These are phyloP conservation scores for Globisporangium emineosum DNA, from an alignment of 352 stramenopile genomes.

Conservation along the genomic window DNA sequence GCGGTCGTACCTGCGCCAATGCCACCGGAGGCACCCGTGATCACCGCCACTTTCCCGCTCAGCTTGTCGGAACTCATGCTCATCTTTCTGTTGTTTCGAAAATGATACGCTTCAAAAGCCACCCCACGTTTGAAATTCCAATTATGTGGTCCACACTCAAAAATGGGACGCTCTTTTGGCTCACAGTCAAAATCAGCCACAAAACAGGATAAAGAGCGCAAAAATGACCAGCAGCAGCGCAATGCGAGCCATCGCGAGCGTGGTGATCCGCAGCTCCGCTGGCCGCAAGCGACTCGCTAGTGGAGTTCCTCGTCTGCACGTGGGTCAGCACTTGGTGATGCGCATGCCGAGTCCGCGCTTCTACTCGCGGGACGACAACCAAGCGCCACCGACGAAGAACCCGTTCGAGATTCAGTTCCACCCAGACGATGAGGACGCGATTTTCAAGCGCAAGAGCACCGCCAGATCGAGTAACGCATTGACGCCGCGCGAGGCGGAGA, in stretches of 20 bases:
- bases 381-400: conserved; percentile 17
- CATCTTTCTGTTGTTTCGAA: not conserved
- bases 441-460: not conserved
- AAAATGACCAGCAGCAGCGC: not conserved
- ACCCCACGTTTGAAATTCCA: not conserved
- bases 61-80: conserved; percentile 27
- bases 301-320: not conserved
- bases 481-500: conserved; percentile 15
- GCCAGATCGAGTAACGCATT: not conserved
- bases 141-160: conserved; percentile 3
- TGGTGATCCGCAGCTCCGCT: not conserved
- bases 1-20: conserved; percentile 63
- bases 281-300: not conserved
- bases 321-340: too few relatives aligned
- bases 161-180: not conserved
- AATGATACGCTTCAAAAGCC: conserved; percentile 2
- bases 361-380: not conserved
- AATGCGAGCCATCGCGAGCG: not conserved
- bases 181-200: conserved; percentile 2
- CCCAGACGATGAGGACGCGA: conserved; percentile 13
- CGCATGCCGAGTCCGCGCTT: not conserved
- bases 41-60: conserved; percentile 75
- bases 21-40: conserved; percentile 86
- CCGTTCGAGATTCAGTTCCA: conserved; percentile 59
- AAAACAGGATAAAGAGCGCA: not conserved